phyloP scores from a whole-genome alignment of 805 yeast species.

The Ogataea nakhonphanomensis region DNA sequence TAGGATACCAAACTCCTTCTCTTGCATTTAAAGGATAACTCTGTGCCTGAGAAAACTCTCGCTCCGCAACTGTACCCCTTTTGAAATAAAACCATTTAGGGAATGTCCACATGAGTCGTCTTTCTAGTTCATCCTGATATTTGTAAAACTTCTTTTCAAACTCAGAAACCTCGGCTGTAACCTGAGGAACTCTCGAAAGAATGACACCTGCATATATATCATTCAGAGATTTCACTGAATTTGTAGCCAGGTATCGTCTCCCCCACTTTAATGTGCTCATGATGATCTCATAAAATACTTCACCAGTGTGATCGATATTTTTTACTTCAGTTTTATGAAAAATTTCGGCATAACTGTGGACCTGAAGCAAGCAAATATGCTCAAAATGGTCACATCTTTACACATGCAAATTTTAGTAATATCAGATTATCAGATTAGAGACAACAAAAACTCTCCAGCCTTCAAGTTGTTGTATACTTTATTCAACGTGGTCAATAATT shows the following conservation, averaged over 20 bases:
- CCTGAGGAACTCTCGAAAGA: conserved; percentile 77
- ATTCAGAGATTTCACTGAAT: background rate
- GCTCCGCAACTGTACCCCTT: conserved; percentile 85
- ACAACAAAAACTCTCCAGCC: no score
- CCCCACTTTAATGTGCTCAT: conserved; percentile 6
- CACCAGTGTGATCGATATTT: background rate
- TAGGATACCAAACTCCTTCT: conserved; percentile 74
- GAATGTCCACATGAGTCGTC: conserved; percentile 95
- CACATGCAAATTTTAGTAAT: background rate
- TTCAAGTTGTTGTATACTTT: no score
- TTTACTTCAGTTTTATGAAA: background rate
- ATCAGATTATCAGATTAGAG: no score
- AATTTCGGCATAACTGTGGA: background rate
- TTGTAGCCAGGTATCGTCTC: conserved; percentile 11
- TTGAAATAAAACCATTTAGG: conserved; percentile 91
- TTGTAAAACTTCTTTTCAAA: conserved; percentile 74
- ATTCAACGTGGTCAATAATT: no score
- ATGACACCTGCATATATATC: conserved; percentile 50
- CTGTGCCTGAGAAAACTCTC: conserved; percentile 71
- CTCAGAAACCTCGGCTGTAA: conserved; percentile 69
- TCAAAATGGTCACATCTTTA: background rate
- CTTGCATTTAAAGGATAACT: conserved; percentile 68
- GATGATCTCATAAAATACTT: background rate
- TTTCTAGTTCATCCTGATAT: conserved; percentile 83
- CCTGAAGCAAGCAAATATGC: no score